Evolutionary conservation across 2,329 filamentous ascomycete genomes (phyloP), one percentile per base, ranked within the genome.

Genomic region (Arachnomyces sp.): DNA sequence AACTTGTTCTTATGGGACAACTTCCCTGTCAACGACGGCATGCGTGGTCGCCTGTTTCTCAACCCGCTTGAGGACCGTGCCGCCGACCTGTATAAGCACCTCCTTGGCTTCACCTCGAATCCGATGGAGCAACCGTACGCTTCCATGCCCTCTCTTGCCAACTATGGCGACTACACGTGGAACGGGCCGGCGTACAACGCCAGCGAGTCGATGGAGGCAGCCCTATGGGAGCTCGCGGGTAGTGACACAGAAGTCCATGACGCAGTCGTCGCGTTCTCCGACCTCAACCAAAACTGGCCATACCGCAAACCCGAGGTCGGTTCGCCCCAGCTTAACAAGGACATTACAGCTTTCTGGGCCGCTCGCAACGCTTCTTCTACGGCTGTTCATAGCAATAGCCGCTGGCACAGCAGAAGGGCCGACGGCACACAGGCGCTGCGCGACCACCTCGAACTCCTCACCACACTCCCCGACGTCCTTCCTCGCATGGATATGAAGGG

Each of bases 21-120:
- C 25, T 52, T 52, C 44, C 50, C 50, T n/a, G 50, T 52, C 13
- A 52, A 52, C 33, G 50, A 52, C 14, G 47, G 40, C 16, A 49
- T 43, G 21, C 47, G 45, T n/a, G 33, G 49, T 28, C 49, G 45
- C 3, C 38, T 52, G 2, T 52, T 52, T 42, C 46, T 52, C n/a
- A 52, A 52, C 39, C 50, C 50, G 2, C 44, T 52, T 7, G 51
- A 37, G n/a, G 44, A 41, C 25, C 50, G 50, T 18, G 42, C 38
- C 14, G 17, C 47, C 2, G 39, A 44, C 8, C 40, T 52, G 6
- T 48, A 52, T 32, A 47, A 52, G 39, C 36, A 52, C 28, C 25
- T 52, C 12, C 32, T 52, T 7, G 49, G 50, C 15, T 52, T 52
- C 34, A 52, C 49, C 16, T 47, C 49, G 2, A 52, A 52, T 31